Evolutionary conservation across 257 asterid species (phyloP), one percentile per base, ranked within the genome.

Genomic region (Solanum lignicaule): DNA sequence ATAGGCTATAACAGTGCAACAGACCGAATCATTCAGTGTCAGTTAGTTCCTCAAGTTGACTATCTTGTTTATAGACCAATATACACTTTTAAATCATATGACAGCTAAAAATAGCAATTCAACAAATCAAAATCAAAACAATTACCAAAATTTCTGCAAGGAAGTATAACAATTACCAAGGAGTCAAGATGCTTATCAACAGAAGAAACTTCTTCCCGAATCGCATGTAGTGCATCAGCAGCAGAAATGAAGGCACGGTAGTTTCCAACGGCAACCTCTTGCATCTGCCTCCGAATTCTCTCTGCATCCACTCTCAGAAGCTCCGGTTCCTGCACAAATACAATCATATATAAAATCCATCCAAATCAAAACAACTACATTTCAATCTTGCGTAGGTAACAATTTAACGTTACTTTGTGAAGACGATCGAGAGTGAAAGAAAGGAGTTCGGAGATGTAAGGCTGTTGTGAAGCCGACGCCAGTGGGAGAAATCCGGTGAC

Each of bases 261-360:
- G 89, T 95, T 95, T 69, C 95, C 98, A 89, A 95, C 98, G 39
- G 99, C 98, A 91, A 97, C 98, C 96, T 97, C 98, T 91, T 95
- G 98, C 99, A 97, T 97, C 95, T 97, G 99, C 90, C 98, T 91
- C 93, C 93, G 95, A 87, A 94, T 95, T 87, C 99, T 94, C 95
- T 97, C 98, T 38, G 96, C 97, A 93, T 95, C 99, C 62, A 97
- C 98, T 91, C 98, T 93, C 86, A 95, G 89, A 86, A 95, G 94
- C 89, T 97, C 98, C 90, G 98, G 99, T 86, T 96, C 99, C 98
- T 96, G 78, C 31, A 87, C 20, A 81, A 9, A 29, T 8, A 25
- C 12, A 81, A 79, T 38, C 60, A 43, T 2, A 18, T 16, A 38
- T 16, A 46, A 27, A 86, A 52, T 62, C 7, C 13, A 86, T 36